phyloP scores from a whole-genome alignment of 495 filamentous ascomycete species.

The Parathielavia appendiculata region DNA sequence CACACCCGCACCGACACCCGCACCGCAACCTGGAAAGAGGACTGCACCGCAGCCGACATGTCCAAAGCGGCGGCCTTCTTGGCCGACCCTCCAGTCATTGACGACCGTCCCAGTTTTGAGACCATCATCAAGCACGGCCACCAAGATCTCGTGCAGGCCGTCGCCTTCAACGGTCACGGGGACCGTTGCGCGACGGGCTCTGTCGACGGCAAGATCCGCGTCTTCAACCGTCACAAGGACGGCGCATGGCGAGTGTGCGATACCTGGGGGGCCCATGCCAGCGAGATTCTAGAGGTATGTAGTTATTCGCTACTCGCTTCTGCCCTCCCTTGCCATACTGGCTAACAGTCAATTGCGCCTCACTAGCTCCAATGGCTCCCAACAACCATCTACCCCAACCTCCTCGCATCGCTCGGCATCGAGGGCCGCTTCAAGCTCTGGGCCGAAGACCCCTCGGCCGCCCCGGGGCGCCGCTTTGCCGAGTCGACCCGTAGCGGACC shows the following conservation, averaged over 20 bases:
- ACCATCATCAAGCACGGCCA: constrained; percentile 55
- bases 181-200: constrained; percentile 86
- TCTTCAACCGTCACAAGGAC: constrained; percentile 77
- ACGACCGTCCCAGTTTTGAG: constrained; percentile 60
- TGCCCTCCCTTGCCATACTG: constrained; percentile 1
- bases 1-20: not conserved
- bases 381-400: constrained; percentile 52
- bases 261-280: constrained; percentile 85
- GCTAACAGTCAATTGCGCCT: not conserved
- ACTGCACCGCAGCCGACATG: constrained; percentile 11
- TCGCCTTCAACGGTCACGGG: constrained; percentile 73
- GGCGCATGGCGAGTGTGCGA: constrained; percentile 75
- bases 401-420: constrained; percentile 64
- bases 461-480: constrained; percentile 74
- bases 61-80: constrained; percentile 42
- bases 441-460: constrained; percentile 76
- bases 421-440: constrained; percentile 86
- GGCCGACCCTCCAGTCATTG: constrained; percentile 66
- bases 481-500: constrained; percentile 19
- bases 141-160: constrained; percentile 62
- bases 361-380: constrained; percentile 71
- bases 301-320: not conserved
- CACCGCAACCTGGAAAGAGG: not conserved
- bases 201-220: constrained; percentile 87
- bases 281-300: constrained; percentile 82